These are phyloP conservation scores for Mycena indigotica DNA, from an alignment of 768 basidiomycete species.

Conservation along the genomic window DNA sequence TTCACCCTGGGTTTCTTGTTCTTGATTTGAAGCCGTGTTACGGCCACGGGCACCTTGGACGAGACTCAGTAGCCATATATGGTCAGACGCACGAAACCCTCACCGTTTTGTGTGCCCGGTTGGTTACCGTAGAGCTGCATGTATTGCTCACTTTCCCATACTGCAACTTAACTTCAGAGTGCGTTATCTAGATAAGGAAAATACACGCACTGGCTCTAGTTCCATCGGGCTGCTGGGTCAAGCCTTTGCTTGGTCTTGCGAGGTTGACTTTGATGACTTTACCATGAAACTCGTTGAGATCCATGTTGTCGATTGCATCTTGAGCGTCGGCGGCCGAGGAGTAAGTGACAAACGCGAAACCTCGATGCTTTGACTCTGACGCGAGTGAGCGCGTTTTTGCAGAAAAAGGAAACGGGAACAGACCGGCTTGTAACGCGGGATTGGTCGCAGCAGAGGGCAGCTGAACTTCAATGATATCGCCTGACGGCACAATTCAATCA, in stretches of 20 bases:
- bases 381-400: constrained; percentile 5
- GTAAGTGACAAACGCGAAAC: constrained; percentile 93
- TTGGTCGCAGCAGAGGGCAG: constrained; percentile 80
- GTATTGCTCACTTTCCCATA: constrained; percentile 98
- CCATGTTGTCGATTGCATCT: constrained; percentile 99
- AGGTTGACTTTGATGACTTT: constrained; percentile 81
- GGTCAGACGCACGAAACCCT: constrained; percentile 21
- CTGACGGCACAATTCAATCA: constrained; percentile 41
- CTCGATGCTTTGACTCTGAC: constrained; percentile 80
- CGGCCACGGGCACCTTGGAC: constrained; percentile 57
- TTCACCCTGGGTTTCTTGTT: constrained; percentile 27
- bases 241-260: constrained; percentile 79
- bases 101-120: constrained; percentile 73
- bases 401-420: constrained; percentile 22
- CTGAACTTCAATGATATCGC: constrained; percentile 91
- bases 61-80: constrained; percentile 8
- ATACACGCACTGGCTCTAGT: constrained; percentile 72
- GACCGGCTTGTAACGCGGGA: constrained; percentile 63
- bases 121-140: constrained; percentile 80
- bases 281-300: constrained; percentile 84
- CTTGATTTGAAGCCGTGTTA: constrained; percentile 36
- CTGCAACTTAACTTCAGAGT: constrained; percentile 39
- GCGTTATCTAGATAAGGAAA: background rate
- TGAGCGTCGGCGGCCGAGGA: constrained; percentile 80
- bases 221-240: constrained; percentile 59